A percentile compares a stretch with the other conserved stretches of the same genome.
Evolutionary conservation across 352 stramenopile species (phyloP).

Genomic region (Globisporangium nunn): DNA sequence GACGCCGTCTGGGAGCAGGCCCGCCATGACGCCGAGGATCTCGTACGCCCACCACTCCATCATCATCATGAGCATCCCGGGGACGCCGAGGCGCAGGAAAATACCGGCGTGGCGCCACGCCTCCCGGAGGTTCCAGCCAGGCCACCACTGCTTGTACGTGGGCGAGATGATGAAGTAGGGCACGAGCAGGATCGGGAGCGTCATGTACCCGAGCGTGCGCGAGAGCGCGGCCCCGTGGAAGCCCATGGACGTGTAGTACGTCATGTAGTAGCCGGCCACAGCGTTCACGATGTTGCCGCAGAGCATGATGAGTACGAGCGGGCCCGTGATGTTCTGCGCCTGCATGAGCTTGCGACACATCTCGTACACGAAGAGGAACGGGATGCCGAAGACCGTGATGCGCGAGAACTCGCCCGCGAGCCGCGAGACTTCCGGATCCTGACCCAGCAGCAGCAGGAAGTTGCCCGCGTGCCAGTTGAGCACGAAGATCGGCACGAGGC

Average conservation of each 20-base stretch:
- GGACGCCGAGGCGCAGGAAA: constrained; percentile 59
- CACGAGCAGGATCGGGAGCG: constrained; percentile 38
- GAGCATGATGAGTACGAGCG: constrained; percentile 47
- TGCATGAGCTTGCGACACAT: constrained; percentile 64
- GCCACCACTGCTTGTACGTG: constrained; percentile 47
- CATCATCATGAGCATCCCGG: constrained; percentile 50
- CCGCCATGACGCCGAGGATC: constrained; percentile 61
- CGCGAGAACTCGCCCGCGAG: constrained; percentile 42
- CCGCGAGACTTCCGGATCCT: constrained; percentile 37
- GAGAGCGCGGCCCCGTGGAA: constrained; percentile 71
- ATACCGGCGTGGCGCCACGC: constrained; percentile 36
- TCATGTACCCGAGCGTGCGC: constrained; percentile 44
- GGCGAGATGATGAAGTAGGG: constrained; percentile 37
- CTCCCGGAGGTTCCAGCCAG: constrained; percentile 49
- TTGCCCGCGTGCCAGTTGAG: constrained; percentile 42
- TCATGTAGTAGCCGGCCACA: constrained; percentile 52
- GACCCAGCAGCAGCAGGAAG: constrained; percentile 37
- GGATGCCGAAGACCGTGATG: constrained; percentile 40
- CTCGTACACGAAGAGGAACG: constrained; percentile 57
- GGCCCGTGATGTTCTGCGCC: constrained; percentile 57
- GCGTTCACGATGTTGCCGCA: constrained; percentile 58
- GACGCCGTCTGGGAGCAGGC: constrained; percentile 47
- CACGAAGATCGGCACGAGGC: constrained; percentile 31
- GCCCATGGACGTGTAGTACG: constrained; percentile 59
- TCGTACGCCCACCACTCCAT: constrained; percentile 82